Evolutionary conservation across 202 grass and related monocot genomes (phyloP).

Genomic region (Setaria italica): DNA sequence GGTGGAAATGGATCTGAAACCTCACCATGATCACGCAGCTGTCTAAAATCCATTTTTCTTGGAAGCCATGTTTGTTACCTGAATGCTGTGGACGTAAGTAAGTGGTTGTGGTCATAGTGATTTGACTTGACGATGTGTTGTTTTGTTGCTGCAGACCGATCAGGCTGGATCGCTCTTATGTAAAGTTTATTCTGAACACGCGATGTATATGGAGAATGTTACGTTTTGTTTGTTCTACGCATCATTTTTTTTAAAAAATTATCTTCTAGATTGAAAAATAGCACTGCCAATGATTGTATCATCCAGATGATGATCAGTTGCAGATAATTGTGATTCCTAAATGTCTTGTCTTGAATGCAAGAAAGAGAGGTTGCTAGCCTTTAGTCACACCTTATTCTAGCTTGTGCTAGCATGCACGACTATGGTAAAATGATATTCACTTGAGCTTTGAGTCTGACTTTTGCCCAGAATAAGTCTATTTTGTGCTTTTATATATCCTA

Average conservation of each 20-base stretch:
- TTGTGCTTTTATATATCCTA: too few species aligned
- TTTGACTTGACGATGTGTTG: not conserved
- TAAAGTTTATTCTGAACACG: slow-evolving; percentile 13
- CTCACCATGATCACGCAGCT: slow-evolving; percentile 48
- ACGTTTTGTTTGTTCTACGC: not conserved
- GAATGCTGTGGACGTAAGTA: not conserved
- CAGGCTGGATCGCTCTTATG: not conserved
- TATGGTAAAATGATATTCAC: too few species aligned
- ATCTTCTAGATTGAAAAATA: not conserved
- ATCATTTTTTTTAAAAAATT: not conserved
- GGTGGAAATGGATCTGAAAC: slow-evolving; percentile 96
- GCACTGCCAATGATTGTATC: not conserved
- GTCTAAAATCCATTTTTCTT: not conserved
- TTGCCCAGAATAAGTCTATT: too few species aligned
- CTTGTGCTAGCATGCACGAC: too few species aligned
- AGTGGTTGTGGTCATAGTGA: not conserved
- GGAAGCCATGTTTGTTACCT: not conserved
- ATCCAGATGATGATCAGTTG: not conserved
- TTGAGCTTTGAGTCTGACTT: too few species aligned
- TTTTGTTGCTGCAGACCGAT: not conserved
- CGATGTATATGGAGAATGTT: not conserved
- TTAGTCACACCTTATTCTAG: too few species aligned
- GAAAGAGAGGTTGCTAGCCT: too few species aligned
- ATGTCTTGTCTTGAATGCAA: too few species aligned
- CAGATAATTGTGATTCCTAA: too few species aligned